These are phyloP conservation scores for Raffaelea deltoideospora DNA, from an alignment of 2,329 filamentous ascomycete species.

Conservation along the genomic window DNA sequence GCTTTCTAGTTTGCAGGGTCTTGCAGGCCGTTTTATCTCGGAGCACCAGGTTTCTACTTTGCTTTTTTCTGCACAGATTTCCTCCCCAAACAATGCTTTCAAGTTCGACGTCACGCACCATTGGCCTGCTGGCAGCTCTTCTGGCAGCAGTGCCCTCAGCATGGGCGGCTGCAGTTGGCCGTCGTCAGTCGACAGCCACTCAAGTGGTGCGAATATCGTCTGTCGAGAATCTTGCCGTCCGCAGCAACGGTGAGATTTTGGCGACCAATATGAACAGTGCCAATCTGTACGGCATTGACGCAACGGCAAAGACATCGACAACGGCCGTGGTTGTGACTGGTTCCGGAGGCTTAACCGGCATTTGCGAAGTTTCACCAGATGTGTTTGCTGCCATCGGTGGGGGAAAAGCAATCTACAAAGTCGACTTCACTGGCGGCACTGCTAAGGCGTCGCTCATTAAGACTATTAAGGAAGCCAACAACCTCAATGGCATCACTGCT, in stretches of 20 bases:
- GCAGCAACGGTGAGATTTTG: conserved; percentile 16
- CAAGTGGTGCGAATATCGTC: conserved; percentile 14
- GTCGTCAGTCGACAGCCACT: conserved; percentile 12
- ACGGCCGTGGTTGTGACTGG: conserved; percentile 15
- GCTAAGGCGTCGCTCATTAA: conserved; percentile 14
- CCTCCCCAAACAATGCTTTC: too few relatives aligned
- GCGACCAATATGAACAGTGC: conserved; percentile 19
- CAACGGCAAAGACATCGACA: conserved; percentile 11
- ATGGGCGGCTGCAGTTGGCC: conserved; percentile 3
- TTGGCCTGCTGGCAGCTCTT: not conserved
- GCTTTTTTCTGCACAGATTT: too few relatives aligned
- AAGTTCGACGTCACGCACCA: not conserved
- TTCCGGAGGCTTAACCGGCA: conserved; percentile 14
- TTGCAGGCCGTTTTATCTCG: too few relatives aligned
- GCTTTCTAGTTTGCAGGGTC: too few relatives aligned
- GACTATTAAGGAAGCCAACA: conserved; percentile 14
- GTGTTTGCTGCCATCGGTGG: conserved; percentile 17
- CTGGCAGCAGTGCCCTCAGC: conserved; percentile 1
- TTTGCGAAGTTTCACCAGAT: conserved; percentile 16
- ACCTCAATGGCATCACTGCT: conserved; percentile 16
- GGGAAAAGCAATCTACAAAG: conserved; percentile 16
- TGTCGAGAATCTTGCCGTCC: conserved; percentile 17
- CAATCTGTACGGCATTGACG: conserved; percentile 15
- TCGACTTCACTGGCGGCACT: conserved; percentile 13
- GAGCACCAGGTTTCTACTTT: too few relatives aligned